phyloP scores from a whole-genome alignment of 331 rosid genomes.

The Telfairia occidentalis region DNA sequence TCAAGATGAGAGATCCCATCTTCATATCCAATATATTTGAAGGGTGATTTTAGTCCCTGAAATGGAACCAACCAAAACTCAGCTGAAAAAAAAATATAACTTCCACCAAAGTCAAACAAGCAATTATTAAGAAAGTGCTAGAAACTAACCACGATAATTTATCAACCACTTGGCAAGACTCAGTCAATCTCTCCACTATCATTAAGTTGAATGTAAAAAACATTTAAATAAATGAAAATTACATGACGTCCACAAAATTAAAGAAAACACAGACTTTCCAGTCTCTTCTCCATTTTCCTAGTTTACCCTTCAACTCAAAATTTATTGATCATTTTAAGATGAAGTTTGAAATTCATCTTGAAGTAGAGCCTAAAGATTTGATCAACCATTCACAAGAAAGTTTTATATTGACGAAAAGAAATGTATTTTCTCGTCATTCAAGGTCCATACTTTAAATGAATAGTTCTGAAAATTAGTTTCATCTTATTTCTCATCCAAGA shows the following conservation, averaged over 20 bases:
- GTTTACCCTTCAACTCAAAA: neutral
- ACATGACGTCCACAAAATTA: neutral
- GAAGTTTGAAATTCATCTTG: neutral
- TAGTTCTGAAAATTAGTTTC: too few species aligned
- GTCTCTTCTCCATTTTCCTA: neutral
- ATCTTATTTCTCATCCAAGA: neutral
- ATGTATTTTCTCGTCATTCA: neutral
- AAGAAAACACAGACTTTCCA: neutral
- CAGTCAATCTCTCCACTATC: neutral
- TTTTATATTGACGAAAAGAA: neutral
- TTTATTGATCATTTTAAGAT: neutral
- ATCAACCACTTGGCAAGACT: neutral
- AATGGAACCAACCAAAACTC: conserved; percentile 18
- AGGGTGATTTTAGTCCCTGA: conserved; percentile 74
- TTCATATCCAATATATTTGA: conserved; percentile 61
- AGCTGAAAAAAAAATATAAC: neutral
- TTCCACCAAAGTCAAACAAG: neutral
- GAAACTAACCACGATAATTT: neutral
- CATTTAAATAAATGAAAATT: neutral
- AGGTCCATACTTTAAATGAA: too few species aligned
- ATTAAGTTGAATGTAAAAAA: neutral
- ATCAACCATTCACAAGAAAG: neutral
- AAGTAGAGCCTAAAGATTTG: neutral
- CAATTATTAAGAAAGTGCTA: neutral
- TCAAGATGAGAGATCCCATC: conserved; percentile 78